Evolutionary conservation across 768 basidiomycete species (phyloP), one percentile per base, ranked within the genome.

Genomic region (Leccinum broughii): DNA sequence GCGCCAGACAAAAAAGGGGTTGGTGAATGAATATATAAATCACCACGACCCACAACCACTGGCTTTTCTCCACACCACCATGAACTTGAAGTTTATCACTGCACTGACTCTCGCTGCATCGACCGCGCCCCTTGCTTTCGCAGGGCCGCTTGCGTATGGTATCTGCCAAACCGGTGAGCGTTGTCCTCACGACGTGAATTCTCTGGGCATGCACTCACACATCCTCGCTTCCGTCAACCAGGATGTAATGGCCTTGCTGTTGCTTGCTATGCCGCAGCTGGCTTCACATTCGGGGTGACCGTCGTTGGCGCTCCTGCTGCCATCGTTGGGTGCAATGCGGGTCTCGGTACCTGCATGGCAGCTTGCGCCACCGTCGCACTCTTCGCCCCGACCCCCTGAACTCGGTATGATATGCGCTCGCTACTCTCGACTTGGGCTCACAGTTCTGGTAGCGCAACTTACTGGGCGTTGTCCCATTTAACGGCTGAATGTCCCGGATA

Each of bases 211-310:
- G 13, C 6, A 26, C 48, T 50, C 13, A 50, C 48, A 26, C 11
- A 41, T 41, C 8, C 15, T 9, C 39, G 0, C 39, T 1, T 41
- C 39, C 6, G 5, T 51, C 17, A 14, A 0, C 6, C 30, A 75
- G 72, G 72, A 0, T 73, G 72, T 22, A 73, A 75, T 11, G 8
- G 3, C 2, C 32, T 73, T 0, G 70, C 2, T 0, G 66, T 68
- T 0, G 3, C 66, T 3, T 73, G 72, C 11, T 73, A 73, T 14
- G 39, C 59, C 0, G 71, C 30, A 0, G 73, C 73, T 0, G 68
- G 72, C 0, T 68, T 66, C 34, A 55, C 53, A 0, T 75, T 73
- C 6, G 71, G 71, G 0, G 66, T 65, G 2, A 63, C 69, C 51
- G 15, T 69, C 22, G 57, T 62, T 8, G 67, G 1, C 0, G 69